Percentiles rank a stretch among this genome's conserved stretches.
These are phyloP conservation scores for Colletotrichum theobromicola DNA, from an alignment of 2,329 filamentous ascomycete species.

Conservation along the genomic window DNA sequence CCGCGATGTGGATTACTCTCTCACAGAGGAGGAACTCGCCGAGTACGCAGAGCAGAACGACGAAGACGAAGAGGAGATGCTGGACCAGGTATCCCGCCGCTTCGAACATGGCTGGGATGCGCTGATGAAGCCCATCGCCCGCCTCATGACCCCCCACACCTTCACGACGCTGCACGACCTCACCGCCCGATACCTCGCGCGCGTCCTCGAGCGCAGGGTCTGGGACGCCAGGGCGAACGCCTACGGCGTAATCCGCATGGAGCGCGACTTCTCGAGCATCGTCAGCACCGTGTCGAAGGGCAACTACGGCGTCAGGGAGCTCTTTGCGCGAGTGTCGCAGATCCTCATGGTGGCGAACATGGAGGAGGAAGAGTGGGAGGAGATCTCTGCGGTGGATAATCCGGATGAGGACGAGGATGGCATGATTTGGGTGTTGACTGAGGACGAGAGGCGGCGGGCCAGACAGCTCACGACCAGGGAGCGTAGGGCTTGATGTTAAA, in stretches of 20 bases:
- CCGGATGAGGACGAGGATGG: slow-evolving; percentile 59
- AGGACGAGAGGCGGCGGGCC: slow-evolving; percentile 76
- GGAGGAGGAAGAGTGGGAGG: slow-evolving; percentile 96
- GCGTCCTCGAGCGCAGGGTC: slow-evolving; percentile 85
- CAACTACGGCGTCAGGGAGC: slow-evolving; percentile 78
- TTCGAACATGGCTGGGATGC: slow-evolving; percentile 89
- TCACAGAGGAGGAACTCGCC: slow-evolving; percentile 65
- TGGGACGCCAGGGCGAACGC: slow-evolving; percentile 82
- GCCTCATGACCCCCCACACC: slow-evolving; percentile 79
- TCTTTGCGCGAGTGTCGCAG: slow-evolving; percentile 78
- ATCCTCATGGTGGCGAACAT: slow-evolving; percentile 88
- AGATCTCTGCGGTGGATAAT: slow-evolving; percentile 52
- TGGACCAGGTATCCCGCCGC: slow-evolving; percentile 76
- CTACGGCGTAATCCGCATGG: slow-evolving; percentile 81
- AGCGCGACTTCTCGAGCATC: slow-evolving; percentile 82
- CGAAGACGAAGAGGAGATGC: slow-evolving; percentile 55
- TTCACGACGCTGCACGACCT: slow-evolving; percentile 78
- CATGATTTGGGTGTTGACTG: slow-evolving; percentile 73
- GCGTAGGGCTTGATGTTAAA: not conserved
- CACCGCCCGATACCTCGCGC: slow-evolving; percentile 76
- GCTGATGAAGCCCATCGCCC: slow-evolving; percentile 82
- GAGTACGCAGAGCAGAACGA: slow-evolving; percentile 61
- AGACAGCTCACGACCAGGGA: slow-evolving; percentile 60
- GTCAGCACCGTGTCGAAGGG: slow-evolving; percentile 71
- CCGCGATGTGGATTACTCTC: slow-evolving; percentile 86